A percentile compares a stretch with the other conserved stretches of the same genome.
phyloP scores from a whole-genome alignment of 2,329 filamentous ascomycete genomes.

The Verticillium alfalfae region DNA sequence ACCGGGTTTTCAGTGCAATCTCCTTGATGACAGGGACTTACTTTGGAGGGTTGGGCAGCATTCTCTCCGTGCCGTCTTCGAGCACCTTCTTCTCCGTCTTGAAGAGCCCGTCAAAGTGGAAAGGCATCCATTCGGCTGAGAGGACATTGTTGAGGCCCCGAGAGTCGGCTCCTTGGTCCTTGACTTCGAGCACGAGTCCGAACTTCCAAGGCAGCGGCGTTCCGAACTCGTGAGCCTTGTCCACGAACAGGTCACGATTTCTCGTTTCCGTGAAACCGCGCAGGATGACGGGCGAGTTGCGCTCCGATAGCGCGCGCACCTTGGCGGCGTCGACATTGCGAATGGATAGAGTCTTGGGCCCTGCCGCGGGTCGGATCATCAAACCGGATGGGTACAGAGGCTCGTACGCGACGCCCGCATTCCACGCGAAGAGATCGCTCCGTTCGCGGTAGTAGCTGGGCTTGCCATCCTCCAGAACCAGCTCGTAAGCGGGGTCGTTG shows the following conservation, averaged over 20 bases:
- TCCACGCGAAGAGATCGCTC: slow-evolving; percentile 37
- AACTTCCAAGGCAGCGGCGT: slow-evolving; percentile 46
- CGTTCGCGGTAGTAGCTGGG: slow-evolving; percentile 47
- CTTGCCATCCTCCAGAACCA: slow-evolving; percentile 36
- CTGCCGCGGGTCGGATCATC: slow-evolving; percentile 28
- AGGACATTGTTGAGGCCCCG: slow-evolving; percentile 46
- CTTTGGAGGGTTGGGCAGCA: slow-evolving; percentile 35
- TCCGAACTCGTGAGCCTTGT: slow-evolving; percentile 41
- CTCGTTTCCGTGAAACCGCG: slow-evolving; percentile 44
- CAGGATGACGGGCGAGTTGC: slow-evolving; percentile 47
- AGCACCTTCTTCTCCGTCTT: slow-evolving; percentile 38
- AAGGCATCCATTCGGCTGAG: slow-evolving; percentile 49
- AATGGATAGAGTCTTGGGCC: slow-evolving; percentile 27
- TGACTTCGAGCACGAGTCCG: slow-evolving; percentile 44
- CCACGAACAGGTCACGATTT: slow-evolving; percentile 36
- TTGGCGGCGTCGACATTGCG: slow-evolving; percentile 36
- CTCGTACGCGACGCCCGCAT: slow-evolving; percentile 31
- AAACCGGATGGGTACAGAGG: slow-evolving; percentile 43
- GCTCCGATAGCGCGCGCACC: slow-evolving; percentile 37
- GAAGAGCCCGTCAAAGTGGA: slow-evolving; percentile 53
- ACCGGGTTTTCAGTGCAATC: no score
- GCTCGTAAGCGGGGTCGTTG: slow-evolving; percentile 29
- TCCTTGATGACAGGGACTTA: slow-evolving; percentile 16
- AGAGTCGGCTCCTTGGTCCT: slow-evolving; percentile 37
- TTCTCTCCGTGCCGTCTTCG: slow-evolving; percentile 30